Conservation (phyloP, 208 protist genomes). For the Naegleria fowleri region DNA sequence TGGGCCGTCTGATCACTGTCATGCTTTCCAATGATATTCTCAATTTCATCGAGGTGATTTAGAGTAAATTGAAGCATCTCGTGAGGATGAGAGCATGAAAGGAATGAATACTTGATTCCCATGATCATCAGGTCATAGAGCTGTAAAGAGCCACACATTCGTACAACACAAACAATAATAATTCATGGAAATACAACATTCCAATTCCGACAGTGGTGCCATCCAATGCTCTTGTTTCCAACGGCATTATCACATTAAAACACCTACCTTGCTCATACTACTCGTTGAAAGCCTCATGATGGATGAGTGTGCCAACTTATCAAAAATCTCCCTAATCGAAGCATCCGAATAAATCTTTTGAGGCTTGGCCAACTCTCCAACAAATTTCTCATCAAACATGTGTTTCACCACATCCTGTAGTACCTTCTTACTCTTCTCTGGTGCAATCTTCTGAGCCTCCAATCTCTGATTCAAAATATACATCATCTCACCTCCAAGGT, state of each 20-base stretch:
- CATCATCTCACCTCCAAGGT: conserved; percentile 82
- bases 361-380: conserved; percentile 70
- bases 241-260: too few species aligned
- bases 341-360: conserved; percentile 62
- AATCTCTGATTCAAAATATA: conserved; percentile 80
- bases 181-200: not conserved
- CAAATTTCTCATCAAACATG: conserved; percentile 65
- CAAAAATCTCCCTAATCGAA: conserved; percentile 63
- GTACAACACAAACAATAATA: too few species aligned
- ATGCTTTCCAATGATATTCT: not conserved
- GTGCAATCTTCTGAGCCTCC: conserved; percentile 61
- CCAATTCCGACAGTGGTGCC: conserved; percentile 4
- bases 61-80: conserved; percentile 73
- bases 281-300: conserved; percentile 71
- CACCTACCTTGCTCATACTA: conserved; percentile 65
- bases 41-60: conserved; percentile 69
- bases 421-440: conserved; percentile 46
- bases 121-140: conserved; percentile 83
- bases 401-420: conserved; percentile 64
- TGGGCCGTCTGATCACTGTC: not conserved
- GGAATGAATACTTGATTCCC: conserved; percentile 79
- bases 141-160: conserved; percentile 30
- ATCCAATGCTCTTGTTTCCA: too few species aligned
- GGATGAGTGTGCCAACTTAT: conserved; percentile 64
- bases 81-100: conserved; percentile 61